Conservation (phyloP, 257 asterid genomes). For the Fraxinus pennsylvanica region DNA sequence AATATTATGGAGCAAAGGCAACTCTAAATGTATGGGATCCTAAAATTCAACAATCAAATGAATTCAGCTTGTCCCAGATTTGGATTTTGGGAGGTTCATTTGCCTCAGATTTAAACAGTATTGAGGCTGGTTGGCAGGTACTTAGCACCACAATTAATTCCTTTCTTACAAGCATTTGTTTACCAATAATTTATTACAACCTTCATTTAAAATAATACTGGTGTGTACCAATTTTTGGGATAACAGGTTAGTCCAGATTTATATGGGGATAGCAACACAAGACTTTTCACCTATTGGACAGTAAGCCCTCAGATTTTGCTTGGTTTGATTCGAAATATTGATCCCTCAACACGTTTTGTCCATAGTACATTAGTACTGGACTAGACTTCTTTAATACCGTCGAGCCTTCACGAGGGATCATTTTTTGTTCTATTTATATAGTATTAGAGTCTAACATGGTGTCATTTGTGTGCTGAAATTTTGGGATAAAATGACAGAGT, state of each 20-base stretch:
- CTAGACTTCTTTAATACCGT: not conserved
- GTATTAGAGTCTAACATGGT: not conserved
- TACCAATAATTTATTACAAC: constrained; percentile 9
- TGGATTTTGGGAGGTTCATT: constrained; percentile 89
- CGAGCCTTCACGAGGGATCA: no score
- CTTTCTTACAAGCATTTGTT: not conserved
- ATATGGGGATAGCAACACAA: constrained; percentile 77
- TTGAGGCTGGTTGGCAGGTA: constrained; percentile 97
- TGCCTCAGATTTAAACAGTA: constrained; percentile 75
- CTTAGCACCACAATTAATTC: not conserved
- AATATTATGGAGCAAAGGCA: constrained; percentile 86
- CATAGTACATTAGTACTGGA: not conserved
- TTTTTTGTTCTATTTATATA: no score
- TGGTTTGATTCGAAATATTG: not conserved
- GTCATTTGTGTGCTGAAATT: constrained; percentile 28
- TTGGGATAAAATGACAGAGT: constrained; percentile 54
- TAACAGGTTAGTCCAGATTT: constrained; percentile 86
- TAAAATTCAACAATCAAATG: constrained; percentile 72
- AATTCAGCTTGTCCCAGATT: constrained; percentile 79
- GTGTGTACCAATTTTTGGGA: not conserved
- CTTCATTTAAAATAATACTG: not conserved
- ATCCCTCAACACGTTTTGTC: not conserved
- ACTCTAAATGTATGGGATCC: constrained; percentile 88
- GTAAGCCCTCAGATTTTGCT: constrained; percentile 46
- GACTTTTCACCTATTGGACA: constrained; percentile 96